A percentile compares a stretch with the other conserved stretches of the same genome.
Evolutionary conservation across 2,329 filamentous ascomycete genomes (phyloP).

Genomic region (Botrytis elliptica): DNA sequence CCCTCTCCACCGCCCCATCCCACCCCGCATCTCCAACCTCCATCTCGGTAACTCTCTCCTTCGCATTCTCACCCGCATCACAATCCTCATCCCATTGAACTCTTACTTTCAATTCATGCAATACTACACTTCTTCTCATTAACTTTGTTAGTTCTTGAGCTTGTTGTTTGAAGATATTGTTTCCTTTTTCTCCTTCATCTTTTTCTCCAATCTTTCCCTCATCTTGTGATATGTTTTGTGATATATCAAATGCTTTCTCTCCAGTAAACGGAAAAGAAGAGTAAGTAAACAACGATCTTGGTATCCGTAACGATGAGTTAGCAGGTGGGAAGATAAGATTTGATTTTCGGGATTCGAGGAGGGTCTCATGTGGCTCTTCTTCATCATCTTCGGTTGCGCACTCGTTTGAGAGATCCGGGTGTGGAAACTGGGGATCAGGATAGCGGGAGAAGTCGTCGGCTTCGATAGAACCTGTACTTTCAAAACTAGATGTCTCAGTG

Average conservation of each 20-base stretch:
- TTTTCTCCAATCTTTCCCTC: not conserved
- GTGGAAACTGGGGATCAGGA: not conserved
- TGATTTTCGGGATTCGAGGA: slow-evolving; percentile 24
- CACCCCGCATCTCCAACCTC: slow-evolving; percentile 40
- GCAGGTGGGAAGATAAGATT: slow-evolving; percentile 34
- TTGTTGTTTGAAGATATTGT: slow-evolving; percentile 25
- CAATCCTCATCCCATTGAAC: slow-evolving; percentile 5
- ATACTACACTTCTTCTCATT: slow-evolving; percentile 33
- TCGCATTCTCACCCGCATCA: slow-evolving; percentile 27
- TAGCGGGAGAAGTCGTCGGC: not conserved
- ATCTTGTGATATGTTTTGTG: not conserved
- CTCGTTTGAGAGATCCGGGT: not conserved
- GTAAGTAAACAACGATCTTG: slow-evolving; percentile 31
- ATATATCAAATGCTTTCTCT: not conserved
- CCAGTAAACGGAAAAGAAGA: not conserved
- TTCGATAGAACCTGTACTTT: not conserved
- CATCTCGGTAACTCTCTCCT: slow-evolving; percentile 33
- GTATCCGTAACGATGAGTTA: slow-evolving; percentile 30
- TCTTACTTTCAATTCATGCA: slow-evolving; percentile 26
- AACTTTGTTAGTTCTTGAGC: slow-evolving; percentile 30
- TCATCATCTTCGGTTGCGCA: not conserved
- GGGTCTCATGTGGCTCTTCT: not conserved
- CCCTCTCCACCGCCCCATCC: slow-evolving; percentile 17
- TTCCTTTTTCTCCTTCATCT: not conserved
- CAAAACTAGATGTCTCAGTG: not conserved